Base-by-base conservation (phyloP, 768 basidiomycete genomes). In the Daedaleopsis nitida region DNA sequence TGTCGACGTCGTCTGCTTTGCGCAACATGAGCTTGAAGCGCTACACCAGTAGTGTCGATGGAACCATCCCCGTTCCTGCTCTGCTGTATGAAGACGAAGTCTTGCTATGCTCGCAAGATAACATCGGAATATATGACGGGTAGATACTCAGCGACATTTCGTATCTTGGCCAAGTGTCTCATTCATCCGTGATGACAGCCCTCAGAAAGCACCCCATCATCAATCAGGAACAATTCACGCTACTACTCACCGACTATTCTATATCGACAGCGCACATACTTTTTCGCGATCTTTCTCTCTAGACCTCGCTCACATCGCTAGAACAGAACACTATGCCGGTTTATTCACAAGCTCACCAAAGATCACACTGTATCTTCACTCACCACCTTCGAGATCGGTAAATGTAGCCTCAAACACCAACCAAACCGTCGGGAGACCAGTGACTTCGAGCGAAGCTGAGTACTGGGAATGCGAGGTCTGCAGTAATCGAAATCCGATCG, bases 111-210 rank as follows among this genome's bases (percentile, higher is more conserved):
- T 84, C 81, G 48, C 92, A 94, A 70, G 89, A 93, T 48, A 78
- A 77, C 53, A 88, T 98, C 6, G 96, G 96, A 1, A 87, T 98
- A 57, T 98, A 98, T 69, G 88, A 95, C 66, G 94, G 93, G 95
- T 96, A 73, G 63, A 16, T 23, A 39, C 65, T 13, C 9, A 50
- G 19, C 19, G 5, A 45, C 17, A 27, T 1, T 12, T 14, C 17
- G 3, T 12, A 24, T 23, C 39, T 42, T 17, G 17, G 27, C 27
- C 39, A 17, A 37, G 21, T 48, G 21, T 64, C 59, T 67, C 16
- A 37, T 35, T 74, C 68, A 74, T 71, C 70, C 72, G 67, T 52
- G 61, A 66, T 52, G 1, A 45, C 70, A 97, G 94, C 55, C 80
- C 81, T 58, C 89, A 93, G 80, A 96, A 96, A 76, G 81, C 92